Conservation (phyloP, 2,329 filamentous ascomycete species). For the Diaporthe sp. region DNA sequence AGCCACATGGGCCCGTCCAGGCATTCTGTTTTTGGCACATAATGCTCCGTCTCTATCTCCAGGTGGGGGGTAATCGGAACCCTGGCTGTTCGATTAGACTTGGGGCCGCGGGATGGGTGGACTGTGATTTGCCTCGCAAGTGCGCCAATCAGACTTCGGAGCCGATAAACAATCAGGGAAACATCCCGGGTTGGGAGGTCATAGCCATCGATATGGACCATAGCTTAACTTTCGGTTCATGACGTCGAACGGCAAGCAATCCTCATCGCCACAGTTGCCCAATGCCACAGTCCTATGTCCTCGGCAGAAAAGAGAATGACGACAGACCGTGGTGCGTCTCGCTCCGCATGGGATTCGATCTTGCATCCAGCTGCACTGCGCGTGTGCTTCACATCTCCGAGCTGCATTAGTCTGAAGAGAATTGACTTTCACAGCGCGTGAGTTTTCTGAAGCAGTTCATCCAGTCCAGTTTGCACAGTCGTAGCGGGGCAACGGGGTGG, state of each 20-base stretch:
- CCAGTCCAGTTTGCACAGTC: not conserved
- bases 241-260: constrained; percentile 16
- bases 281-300: not conserved
- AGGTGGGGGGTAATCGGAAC: not conserved
- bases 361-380: not conserved
- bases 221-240: constrained; percentile 1
- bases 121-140: not conserved
- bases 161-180: constrained; percentile 15
- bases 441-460: not conserved
- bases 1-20: not conserved
- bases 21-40: not conserved
- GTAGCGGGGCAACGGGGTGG: not conserved
- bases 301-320: not conserved
- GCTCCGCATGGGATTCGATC: not conserved
- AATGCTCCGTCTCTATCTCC: not conserved
- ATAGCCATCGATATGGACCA: not conserved
- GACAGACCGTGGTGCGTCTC: not conserved
- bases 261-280: not conserved
- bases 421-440: not conserved
- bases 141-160: not conserved
- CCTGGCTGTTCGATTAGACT: not conserved
- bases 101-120: not conserved
- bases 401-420: not conserved
- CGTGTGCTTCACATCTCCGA: not conserved
- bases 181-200: constrained; percentile 5